A percentile compares a stretch with the other conserved stretches of the same genome.
These are phyloP conservation scores for Xylariaceae sp. DNA, from an alignment of 2,329 filamentous ascomycete genomes.

Conservation along the genomic window DNA sequence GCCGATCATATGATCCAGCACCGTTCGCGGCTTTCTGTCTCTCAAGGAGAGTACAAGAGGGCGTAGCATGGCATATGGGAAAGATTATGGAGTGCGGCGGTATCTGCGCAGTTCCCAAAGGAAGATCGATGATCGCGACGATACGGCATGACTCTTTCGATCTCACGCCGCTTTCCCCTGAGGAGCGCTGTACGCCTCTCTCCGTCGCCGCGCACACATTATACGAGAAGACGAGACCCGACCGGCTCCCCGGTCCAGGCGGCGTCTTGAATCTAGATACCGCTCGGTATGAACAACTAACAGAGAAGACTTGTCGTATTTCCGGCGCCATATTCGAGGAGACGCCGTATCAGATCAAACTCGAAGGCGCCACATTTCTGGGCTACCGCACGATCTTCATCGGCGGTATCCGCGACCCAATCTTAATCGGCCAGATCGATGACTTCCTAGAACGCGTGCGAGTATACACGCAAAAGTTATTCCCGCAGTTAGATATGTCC, in stretches of 20 bases:
- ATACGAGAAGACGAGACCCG: slow-evolving; percentile 42
- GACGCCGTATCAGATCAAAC: slow-evolving; percentile 35
- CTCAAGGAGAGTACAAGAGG: slow-evolving; percentile 18
- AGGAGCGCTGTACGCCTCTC: slow-evolving; percentile 33
- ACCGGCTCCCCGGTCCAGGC: slow-evolving; percentile 39
- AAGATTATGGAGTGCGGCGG: slow-evolving; percentile 43
- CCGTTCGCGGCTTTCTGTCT: slow-evolving; percentile 34
- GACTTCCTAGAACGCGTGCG: slow-evolving; percentile 25
- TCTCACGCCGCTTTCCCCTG: slow-evolving; percentile 31
- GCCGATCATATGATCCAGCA: slow-evolving; percentile 37
- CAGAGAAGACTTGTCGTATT: slow-evolving; percentile 31
- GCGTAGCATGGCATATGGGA: slow-evolving; percentile 36
- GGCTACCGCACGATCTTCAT: slow-evolving; percentile 38
- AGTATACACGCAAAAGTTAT: slow-evolving; percentile 18
- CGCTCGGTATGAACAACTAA: slow-evolving; percentile 34
- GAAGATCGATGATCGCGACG: slow-evolving; percentile 29
- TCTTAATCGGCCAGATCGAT: slow-evolving; percentile 33
- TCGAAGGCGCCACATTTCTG: slow-evolving; percentile 35
- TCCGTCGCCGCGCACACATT: slow-evolving; percentile 41
- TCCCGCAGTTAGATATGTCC: slow-evolving; percentile 12
- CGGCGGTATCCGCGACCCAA: slow-evolving; percentile 38
- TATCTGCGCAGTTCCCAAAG: slow-evolving; percentile 38
- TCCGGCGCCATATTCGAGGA: slow-evolving; percentile 28
- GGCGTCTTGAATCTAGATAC: slow-evolving; percentile 35
- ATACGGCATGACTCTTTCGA: slow-evolving; percentile 36